phyloP scores from a whole-genome alignment of 1,139 yeast genomes.

The Yamadazyma atlantica region DNA sequence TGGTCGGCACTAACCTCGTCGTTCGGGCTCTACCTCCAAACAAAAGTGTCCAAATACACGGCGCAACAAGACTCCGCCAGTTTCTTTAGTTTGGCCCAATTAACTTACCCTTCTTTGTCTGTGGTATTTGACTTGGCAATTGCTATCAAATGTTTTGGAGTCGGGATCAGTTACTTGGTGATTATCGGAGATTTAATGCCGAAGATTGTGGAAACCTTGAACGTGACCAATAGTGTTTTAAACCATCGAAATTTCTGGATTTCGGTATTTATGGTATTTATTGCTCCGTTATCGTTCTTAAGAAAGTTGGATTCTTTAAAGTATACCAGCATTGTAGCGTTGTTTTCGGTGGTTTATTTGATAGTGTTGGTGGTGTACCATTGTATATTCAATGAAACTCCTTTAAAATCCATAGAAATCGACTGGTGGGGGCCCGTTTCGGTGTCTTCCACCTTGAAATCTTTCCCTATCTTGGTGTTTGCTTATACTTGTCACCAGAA shows the following conservation, averaged over 20 bases:
- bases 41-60: slow-evolving; percentile 50
- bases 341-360: slow-evolving; percentile 77
- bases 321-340: slow-evolving; percentile 83
- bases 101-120: slow-evolving; percentile 54
- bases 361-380: slow-evolving; percentile 71
- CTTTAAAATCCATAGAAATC: neutral
- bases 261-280: slow-evolving; percentile 53
- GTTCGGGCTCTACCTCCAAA: slow-evolving; percentile 53
- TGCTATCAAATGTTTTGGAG: slow-evolving; percentile 78
- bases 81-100: slow-evolving; percentile 52
- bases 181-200: slow-evolving; percentile 93
- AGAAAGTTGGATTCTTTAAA: slow-evolving; percentile 79
- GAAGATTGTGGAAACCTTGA: slow-evolving; percentile 53
- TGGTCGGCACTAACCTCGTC: slow-evolving; percentile 53
- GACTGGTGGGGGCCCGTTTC: slow-evolving; percentile 40
- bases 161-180: slow-evolving; percentile 83
- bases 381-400: slow-evolving; percentile 42
- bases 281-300: slow-evolving; percentile 75
- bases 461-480: slow-evolving; percentile 88
- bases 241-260: slow-evolving; percentile 69
- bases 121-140: slow-evolving; percentile 51
- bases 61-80: slow-evolving; percentile 50
- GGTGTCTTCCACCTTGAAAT: slow-evolving; percentile 33
- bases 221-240: slow-evolving; percentile 22
- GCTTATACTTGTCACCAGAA: slow-evolving; percentile 96